Evolutionary conservation across 208 protist species (phyloP), one percentile per base, ranked within the genome.

Genomic region (Vickermania spadyakhi): DNA sequence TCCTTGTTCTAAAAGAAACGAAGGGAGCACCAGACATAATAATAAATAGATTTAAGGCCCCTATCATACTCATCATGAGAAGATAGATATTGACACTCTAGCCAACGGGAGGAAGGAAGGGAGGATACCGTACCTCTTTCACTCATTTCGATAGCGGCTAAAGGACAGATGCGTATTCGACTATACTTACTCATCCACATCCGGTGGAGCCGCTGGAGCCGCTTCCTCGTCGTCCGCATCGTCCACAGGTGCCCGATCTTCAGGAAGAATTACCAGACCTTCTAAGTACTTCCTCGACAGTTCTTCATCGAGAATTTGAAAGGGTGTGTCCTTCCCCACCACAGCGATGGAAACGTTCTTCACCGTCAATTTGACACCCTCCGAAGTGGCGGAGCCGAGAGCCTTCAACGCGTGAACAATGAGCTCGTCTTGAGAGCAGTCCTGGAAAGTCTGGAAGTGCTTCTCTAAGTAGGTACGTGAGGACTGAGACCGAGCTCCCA

Each of bases 391-490:
- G 5, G 95, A 93, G 22, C 86, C 79, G 5, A 99, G 84, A 5
- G 96, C 95, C 66, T 85, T 86, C 1, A 99, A 77, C 1, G 87
- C 94, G 60, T 98, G 96, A 28, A 66, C 70, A 14, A 99, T 84
- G n/a, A 99, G 84, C 52, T 89, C 84, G 30, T 97, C 81, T 4
- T 90, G 51, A 27, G 73, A 78, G 69, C 88, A 86, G 36, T 89
- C 71, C 22, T 71, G 64, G 66, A 99, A 99, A 42, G 57, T 57
- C 30, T 92, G 75, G 68, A 98, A 99, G 75, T 99, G 76, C 65
- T 94, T 96, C 76, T 99, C 98, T n/a, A 99, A 86, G 72, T 99
- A 99, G 5, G 98, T 99, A 42, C 92, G 89, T 14, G 97, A 93
- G 0, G 94, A 90, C 84, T 99, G 98, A 4, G 97, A 98, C 63